These are phyloP conservation scores for Amoeboaphelidium protococcarum DNA, from an alignment of 371 early-diverging fungal species.

Conservation along the genomic window DNA sequence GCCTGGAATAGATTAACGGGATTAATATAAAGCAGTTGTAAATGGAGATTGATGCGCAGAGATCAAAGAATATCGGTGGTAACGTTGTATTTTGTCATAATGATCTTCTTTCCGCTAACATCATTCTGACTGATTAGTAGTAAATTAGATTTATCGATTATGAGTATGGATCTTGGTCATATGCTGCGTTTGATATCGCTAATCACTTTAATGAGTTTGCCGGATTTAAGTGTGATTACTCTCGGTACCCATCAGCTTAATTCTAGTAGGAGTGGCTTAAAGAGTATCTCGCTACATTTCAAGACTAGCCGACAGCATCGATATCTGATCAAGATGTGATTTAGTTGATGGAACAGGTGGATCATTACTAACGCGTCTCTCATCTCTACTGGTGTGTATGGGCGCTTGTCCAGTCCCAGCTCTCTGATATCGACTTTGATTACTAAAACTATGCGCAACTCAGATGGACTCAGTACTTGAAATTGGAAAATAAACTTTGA, in stretches of 20 bases:
- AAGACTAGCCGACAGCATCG: conserved; percentile 5
- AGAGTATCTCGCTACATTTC: conserved; percentile 11
- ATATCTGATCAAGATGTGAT: conserved; percentile 26
- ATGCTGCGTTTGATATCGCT: conserved; percentile 72
- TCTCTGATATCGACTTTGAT: conserved; percentile 75
- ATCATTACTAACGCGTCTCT: conserved; percentile 54
- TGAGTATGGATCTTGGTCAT: conserved; percentile 64
- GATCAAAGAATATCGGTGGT: no score
- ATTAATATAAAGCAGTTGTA: no score
- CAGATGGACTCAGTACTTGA: conserved; percentile 46
- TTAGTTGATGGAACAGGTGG: conserved; percentile 36
- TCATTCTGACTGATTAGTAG: neutral
- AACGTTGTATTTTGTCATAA: conserved; percentile 78
- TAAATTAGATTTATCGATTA: conserved; percentile 62
- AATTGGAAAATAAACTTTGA: no score
- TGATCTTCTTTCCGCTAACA: conserved; percentile 63
- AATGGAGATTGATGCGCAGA: no score
- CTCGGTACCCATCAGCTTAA: conserved; percentile 38
- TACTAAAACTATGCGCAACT: conserved; percentile 66
- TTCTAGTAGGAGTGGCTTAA: conserved; percentile 44
- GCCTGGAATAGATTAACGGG: no score
- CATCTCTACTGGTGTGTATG: conserved; percentile 70
- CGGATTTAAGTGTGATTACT: conserved; percentile 79
- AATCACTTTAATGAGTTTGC: conserved; percentile 85
- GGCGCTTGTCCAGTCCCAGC: conserved; percentile 54